Conservation (phyloP, 768 basidiomycete genomes). For the Pulveroboletus sp. region DNA sequence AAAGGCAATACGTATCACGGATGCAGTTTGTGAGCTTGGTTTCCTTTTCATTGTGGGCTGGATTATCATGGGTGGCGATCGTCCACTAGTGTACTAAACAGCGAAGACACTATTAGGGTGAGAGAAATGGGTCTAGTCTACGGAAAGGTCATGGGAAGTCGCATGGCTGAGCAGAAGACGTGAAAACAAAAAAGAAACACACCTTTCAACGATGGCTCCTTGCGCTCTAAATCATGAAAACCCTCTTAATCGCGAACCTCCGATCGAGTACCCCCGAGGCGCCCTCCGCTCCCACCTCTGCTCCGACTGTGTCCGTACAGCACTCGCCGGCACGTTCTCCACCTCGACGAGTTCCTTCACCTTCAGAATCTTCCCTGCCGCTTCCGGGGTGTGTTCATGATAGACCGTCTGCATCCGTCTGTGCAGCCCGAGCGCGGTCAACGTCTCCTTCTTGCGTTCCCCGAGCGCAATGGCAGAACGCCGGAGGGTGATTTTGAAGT, state of each 20-base stretch:
- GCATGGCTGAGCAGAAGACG: background rate
- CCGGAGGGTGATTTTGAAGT: constrained; percentile 85
- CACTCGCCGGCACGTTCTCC: constrained; percentile 67
- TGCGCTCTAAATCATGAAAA: constrained; percentile 13
- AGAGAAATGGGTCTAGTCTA: background rate
- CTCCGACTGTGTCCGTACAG: constrained; percentile 67
- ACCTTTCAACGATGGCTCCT: constrained; percentile 1
- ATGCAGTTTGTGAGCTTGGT: too few relatives aligned
- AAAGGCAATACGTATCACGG: too few relatives aligned
- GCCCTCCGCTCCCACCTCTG: constrained; percentile 65
- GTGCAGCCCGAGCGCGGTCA: constrained; percentile 80
- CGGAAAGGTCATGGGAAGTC: background rate
- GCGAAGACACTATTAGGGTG: too few relatives aligned
- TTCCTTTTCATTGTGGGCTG: too few relatives aligned
- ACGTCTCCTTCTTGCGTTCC: constrained; percentile 62
- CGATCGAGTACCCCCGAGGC: constrained; percentile 62
- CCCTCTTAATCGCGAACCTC: constrained; percentile 31
- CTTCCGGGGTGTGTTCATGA: constrained; percentile 64
- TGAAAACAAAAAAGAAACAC: background rate
- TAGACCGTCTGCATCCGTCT: constrained; percentile 83
- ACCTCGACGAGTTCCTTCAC: constrained; percentile 92
- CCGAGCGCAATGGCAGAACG: constrained; percentile 86
- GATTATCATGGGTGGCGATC: too few relatives aligned
- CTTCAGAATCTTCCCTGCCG: constrained; percentile 79
- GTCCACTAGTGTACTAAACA: too few relatives aligned